Conservation (phyloP, 2,329 filamentous ascomycete species). For the Colletotrichum destructivum region DNA sequence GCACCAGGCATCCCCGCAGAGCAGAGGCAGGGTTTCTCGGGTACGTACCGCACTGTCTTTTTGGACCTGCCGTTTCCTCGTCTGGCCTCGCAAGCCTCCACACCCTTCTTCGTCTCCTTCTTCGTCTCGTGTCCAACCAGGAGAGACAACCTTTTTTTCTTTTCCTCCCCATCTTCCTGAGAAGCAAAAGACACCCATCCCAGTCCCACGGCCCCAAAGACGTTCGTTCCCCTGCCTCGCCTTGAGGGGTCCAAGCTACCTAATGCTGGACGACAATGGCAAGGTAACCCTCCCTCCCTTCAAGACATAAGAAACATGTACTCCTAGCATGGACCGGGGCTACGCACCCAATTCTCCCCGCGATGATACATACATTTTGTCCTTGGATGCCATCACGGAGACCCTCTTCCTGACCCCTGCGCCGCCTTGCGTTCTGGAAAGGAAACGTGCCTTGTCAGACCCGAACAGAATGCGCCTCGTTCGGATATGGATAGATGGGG, state of each 20-base stretch:
- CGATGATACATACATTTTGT: neutral
- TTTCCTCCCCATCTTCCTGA: neutral
- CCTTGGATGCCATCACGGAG: slow-evolving; percentile 21
- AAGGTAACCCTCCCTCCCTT: slow-evolving; percentile 5
- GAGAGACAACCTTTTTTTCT: slow-evolving; percentile 15
- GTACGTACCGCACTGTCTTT: slow-evolving; percentile 8
- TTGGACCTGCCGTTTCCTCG: slow-evolving; percentile 18
- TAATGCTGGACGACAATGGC: neutral
- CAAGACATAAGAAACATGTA: neutral
- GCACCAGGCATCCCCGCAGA: slow-evolving; percentile 40
- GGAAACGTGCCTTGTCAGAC: slow-evolving; percentile 41
- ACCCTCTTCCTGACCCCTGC: slow-evolving; percentile 27
- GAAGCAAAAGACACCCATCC: neutral
- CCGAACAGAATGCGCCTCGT: slow-evolving; percentile 38
- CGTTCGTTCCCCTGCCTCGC: neutral
- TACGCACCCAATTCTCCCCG: neutral
- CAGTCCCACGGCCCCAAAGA: neutral
- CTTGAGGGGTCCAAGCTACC: neutral
- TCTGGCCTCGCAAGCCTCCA: slow-evolving; percentile 1
- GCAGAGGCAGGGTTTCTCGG: neutral
- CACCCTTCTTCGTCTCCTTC: neutral
- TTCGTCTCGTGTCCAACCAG: slow-evolving; percentile 32
- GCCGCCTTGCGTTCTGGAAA: slow-evolving; percentile 36
- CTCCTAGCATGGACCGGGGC: slow-evolving; percentile 26
- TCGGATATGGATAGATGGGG: slow-evolving; percentile 25